Evolutionary conservation across 2,329 filamentous ascomycete species (phyloP).

Genomic region (Ophiostoma sp.): DNA sequence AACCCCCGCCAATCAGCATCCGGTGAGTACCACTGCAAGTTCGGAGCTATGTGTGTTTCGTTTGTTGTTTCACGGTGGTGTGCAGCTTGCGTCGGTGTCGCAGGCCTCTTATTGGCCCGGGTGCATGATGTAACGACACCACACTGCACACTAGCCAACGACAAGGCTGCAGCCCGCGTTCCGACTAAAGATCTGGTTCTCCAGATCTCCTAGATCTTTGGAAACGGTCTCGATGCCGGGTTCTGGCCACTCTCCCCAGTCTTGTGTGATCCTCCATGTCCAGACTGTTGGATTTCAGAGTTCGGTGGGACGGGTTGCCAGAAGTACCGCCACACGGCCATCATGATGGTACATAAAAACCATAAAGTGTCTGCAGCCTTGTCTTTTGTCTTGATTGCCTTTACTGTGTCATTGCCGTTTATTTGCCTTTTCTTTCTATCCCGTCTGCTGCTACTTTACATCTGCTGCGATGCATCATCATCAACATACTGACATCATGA

Average conservation of each 20-base stretch:
- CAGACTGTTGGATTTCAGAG: too few species aligned
- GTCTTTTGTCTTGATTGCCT: background rate
- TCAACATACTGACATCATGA: conserved; percentile 16
- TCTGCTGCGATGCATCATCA: background rate
- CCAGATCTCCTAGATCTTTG: background rate
- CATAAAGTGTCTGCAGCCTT: background rate
- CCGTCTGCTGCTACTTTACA: background rate
- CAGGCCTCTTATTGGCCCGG: background rate
- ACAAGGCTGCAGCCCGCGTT: background rate
- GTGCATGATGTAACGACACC: background rate
- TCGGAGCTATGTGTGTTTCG: background rate
- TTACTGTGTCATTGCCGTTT: background rate
- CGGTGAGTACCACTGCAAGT: background rate
- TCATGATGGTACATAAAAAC: background rate
- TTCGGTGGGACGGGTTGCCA: too few species aligned
- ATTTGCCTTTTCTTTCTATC: background rate
- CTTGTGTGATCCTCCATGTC: background rate
- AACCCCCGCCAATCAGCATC: conserved; percentile 1
- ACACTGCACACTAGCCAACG: background rate
- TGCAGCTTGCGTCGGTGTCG: background rate
- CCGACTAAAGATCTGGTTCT: background rate
- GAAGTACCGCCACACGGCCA: too few species aligned
- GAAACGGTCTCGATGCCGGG: background rate
- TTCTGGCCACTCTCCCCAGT: background rate
- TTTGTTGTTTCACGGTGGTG: conserved; percentile 1